Percentiles rank a stretch among this genome's conserved stretches.
Conservation (phyloP, 768 basidiomycete genomes). For the Rhodosporidiobolus odoratus region DNA sequence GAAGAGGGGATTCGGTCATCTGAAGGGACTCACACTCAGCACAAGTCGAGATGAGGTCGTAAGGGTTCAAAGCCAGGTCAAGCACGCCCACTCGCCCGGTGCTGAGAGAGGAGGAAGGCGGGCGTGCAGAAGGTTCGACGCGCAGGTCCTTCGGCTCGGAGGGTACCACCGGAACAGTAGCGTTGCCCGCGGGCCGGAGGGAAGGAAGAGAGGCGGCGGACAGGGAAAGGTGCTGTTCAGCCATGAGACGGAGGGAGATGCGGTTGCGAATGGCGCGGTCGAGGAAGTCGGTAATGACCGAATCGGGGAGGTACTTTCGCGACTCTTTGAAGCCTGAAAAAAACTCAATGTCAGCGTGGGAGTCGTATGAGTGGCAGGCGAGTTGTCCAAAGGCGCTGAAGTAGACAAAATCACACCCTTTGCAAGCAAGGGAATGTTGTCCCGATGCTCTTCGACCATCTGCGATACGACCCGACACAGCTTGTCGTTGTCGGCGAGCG, state of each 20-base stretch:
- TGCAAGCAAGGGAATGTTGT: slow-evolving; percentile 85
- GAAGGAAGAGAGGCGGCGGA: slow-evolving; percentile 47
- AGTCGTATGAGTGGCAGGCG: too few relatives aligned
- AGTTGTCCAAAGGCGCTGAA: too few relatives aligned
- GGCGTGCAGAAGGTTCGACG: slow-evolving; percentile 17
- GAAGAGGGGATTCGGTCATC: too few relatives aligned
- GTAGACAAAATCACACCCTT: slow-evolving; percentile 58
- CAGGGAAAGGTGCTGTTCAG: slow-evolving; percentile 65
- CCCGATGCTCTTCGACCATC: slow-evolving; percentile 69
- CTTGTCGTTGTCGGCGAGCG: slow-evolving; percentile 61
- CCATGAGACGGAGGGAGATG: slow-evolving; percentile 70
- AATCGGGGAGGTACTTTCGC: slow-evolving; percentile 71
- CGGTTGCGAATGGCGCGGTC: slow-evolving; percentile 79
- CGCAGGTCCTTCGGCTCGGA: slow-evolving; percentile 6
- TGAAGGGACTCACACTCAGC: too few relatives aligned
- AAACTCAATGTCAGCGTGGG: too few relatives aligned
- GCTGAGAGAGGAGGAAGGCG: neutral
- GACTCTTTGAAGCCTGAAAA: slow-evolving; percentile 83
- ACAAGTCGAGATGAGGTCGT: slow-evolving; percentile 69
- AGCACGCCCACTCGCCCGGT: slow-evolving; percentile 59
- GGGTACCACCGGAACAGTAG: neutral
- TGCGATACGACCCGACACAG: slow-evolving; percentile 66
- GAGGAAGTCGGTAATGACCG: slow-evolving; percentile 71
- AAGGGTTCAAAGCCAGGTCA: slow-evolving; percentile 65
- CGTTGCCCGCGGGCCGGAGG: too few relatives aligned